Evolutionary conservation across 1,284 basidiomycete genomes (phyloP), one percentile per base, ranked within the genome.

Genomic region (Rhodotorula sp.): DNA sequence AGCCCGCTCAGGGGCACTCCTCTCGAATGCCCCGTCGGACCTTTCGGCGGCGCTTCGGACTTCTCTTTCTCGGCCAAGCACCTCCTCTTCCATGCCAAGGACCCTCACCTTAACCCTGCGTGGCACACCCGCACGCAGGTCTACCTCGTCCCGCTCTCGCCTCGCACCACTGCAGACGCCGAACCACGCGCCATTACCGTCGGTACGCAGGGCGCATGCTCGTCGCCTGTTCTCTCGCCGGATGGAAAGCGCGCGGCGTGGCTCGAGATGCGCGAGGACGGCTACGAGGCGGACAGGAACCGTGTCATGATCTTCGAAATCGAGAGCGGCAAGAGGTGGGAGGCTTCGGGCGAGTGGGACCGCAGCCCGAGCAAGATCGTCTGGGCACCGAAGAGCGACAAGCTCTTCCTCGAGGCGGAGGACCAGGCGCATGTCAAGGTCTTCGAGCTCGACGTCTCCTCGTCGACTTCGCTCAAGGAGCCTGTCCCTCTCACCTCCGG

Each of bases 61-160:
- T 92, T 89, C 74, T 87, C 89, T 72, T 82, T 92, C 55, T 90
- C 89, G 4, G 78, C 81, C 1, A 83, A 83, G 11, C 84, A 88
- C 66, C 84, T 95, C 58, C 84, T 92, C n/a, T 89, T 94, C 77
- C 91, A 91, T 2, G 84, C 91, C 64, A 94, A 94, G 79, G 89
- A 93, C 74, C 88, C 90, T 1, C 77, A 85, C 68, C 83, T 72
- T 49, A 69, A 71, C 52, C 82, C 85, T 59, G 89, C 91, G 2
- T 87, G 83, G 85, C 90, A 92, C 79, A 92, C 90, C 4, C 90
- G 88, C 78, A 88, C 90, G 77, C 87, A 91, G 77, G 89, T 90
- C 48, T 82, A 82, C 76, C 68, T 81, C 58, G 65, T 83, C 4
- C 77, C 79, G 19, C 68, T 81, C 20, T 62, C 70, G 7, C 68